Base-by-base conservation (phyloP, 495 filamentous ascomycete genomes). In the Neurospora sp. region DNA sequence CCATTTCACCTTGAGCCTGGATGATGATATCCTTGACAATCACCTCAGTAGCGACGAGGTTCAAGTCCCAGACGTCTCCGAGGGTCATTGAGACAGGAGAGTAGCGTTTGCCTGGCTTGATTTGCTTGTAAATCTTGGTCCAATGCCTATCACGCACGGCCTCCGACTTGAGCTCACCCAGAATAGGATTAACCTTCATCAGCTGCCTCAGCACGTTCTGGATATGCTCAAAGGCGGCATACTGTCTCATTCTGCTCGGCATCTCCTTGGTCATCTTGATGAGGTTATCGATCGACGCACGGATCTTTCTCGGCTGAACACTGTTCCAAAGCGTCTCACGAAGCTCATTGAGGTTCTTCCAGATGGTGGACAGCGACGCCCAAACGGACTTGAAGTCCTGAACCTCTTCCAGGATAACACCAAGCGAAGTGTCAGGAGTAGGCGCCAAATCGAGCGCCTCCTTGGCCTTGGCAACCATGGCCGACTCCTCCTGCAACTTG, bases 191-290 rank as follows among this genome's bases (percentile, higher is more conserved):
- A 75, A 94, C 92, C 81, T 97, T 98, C 76, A 97, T 85, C 31
- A 94, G 85, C 76, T 93, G 89, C 10, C 93, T 92, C n/a, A 98
- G 87, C 37, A 95, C 91, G 73, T 90, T 92, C 78, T 99, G 96
- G 40, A 98, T 92, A 77, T 99, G 94, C 81, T 98, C 96, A 80
- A 99, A 99, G 14, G 96, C 96, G 75, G 96, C 96, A 81, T 99
- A 99, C 78, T 99, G 96, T 69, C 96, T 90, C 96, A 98, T 99
- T 62, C 96, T 90, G 81, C 93, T 97, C 0, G 96, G 96, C 96
- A 99, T 99, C 73, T 98, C 94, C 84, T 97, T 99, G 69, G 94
- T 97, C 91, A 97, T 96, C 83, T 97, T 97, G 79, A 98, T 92
- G 39, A 98, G 86, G 42, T 90, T 89, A 78, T 99, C 96, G 69